A percentile compares a stretch with the other conserved stretches of the same genome.
These are phyloP conservation scores for Echeveria elegans DNA, from an alignment of 164 flowering plant species.

Conservation along the genomic window DNA sequence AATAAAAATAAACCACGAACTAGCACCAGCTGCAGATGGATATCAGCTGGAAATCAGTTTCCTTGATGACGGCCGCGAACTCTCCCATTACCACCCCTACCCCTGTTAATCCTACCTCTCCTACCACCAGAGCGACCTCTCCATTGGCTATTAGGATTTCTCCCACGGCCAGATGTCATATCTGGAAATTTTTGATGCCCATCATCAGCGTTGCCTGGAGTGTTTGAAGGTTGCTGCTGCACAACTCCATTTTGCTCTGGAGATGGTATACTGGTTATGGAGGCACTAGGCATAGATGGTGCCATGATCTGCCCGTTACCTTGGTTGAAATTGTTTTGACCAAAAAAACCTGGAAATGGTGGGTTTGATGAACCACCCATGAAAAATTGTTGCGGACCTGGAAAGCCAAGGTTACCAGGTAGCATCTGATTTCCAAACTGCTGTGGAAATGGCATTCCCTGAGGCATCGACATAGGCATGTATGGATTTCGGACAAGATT, in stretches of 20 bases:
- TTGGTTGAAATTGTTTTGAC: conserved; percentile 20
- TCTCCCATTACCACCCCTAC: conserved; percentile 4
- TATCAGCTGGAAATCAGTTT: conserved; percentile 7
- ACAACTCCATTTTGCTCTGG: conserved; percentile 5
- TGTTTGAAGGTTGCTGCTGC: conserved; percentile 11
- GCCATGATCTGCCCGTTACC: conserved; percentile 4
- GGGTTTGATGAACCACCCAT: conserved; percentile 20
- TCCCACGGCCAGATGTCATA: conserved; percentile 19
- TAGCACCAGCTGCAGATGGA: background rate
- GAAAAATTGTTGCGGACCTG: conserved; percentile 27
- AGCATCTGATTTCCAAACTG: conserved; percentile 27
- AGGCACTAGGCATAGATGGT: background rate
- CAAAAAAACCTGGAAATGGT: conserved; percentile 28
- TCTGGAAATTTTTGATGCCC: conserved; percentile 17
- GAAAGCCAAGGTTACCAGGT: conserved; percentile 16
- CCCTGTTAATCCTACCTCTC: conserved; percentile 11
- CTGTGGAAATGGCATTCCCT: conserved; percentile 33
- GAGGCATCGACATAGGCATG: conserved; percentile 23
- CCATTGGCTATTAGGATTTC: conserved; percentile 20
- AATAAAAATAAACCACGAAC: background rate
- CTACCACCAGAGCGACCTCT: conserved; percentile 25
- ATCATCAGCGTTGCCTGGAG: conserved; percentile 7
- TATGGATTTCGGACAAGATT: conserved; percentile 23
- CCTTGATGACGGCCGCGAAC: conserved; percentile 15
- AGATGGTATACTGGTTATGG: background rate